A percentile compares a stretch with the other conserved stretches of the same genome.
Conservation (phyloP, 2,329 filamentous ascomycete genomes). For the Colletotrichum siamense region DNA sequence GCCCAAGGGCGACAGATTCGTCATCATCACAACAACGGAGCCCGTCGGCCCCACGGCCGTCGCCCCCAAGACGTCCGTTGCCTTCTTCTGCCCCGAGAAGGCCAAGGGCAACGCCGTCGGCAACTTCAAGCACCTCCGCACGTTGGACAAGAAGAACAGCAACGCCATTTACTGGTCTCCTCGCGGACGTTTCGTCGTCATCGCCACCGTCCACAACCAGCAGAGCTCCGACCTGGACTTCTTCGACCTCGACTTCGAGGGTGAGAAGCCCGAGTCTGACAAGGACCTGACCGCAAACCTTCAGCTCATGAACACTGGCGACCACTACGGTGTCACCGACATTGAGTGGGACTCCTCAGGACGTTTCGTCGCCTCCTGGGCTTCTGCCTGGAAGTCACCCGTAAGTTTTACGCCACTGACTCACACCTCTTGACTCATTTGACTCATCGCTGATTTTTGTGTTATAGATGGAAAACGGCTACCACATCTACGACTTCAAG, state of each 20-base stretch:
- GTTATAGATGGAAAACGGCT: conserved; percentile 94
- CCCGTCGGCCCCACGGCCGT: conserved; percentile 79
- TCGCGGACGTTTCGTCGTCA: conserved; percentile 90
- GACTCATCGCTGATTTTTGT: not conserved
- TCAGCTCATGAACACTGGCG: conserved; percentile 89
- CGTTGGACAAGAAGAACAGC: conserved; percentile 98
- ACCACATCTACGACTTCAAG: conserved; percentile 97
- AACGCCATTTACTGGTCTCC: conserved; percentile 99
- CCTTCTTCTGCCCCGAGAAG: conserved; percentile 98
- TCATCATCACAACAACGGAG: conserved; percentile 94
- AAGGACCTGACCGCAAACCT: conserved; percentile 96
- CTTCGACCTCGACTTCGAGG: conserved; percentile 97
- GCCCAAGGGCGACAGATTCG: conserved; percentile 95
- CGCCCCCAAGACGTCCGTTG: conserved; percentile 89
- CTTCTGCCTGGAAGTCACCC: conserved; percentile 93
- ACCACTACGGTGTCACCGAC: conserved; percentile 98
- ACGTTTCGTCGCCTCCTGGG: conserved; percentile 91
- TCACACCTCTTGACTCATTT: not conserved
- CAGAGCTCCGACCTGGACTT: conserved; percentile 97
- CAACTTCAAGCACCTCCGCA: conserved; percentile 96
- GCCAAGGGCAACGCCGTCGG: conserved; percentile 79
- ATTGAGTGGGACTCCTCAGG: conserved; percentile 98
- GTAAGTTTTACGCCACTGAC: conserved; percentile 59
- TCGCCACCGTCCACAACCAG: conserved; percentile 90
- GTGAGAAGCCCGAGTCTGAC: conserved; percentile 90